Base-by-base conservation (phyloP, 768 basidiomycete genomes). In the Tylopilus balloui region DNA sequence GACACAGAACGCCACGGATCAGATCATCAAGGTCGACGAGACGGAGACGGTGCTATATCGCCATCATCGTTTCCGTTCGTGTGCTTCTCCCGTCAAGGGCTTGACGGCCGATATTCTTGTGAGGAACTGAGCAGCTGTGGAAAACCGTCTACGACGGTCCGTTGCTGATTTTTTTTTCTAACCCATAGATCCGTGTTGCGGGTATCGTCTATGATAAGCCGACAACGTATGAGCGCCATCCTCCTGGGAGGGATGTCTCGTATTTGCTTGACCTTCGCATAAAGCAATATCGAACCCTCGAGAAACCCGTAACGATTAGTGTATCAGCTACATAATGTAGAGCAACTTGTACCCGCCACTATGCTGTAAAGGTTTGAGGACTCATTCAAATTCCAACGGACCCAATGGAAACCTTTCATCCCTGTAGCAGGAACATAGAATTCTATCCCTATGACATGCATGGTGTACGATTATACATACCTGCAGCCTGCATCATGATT, bases 41-140 rank as follows among this genome's bases (percentile, higher is more conserved):
- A 65, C 83, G 9, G 75, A 72, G 28, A 70, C 75, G 31, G 72
- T 74, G 9, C 55, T 69, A 0, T 93, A 92, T 57, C 79, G 92
- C 15, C 84, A 90, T 80, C 89, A 94, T 61, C 83, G 92, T 8
- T 85, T 95, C 58, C 78, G 88, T 29, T 83, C 85, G 3, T 74
- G 74, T 0, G 84, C 84, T 1, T 91, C 90, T 15, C 83, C 91
- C 0, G 76, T 94, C 49, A 91, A 90, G 64, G 92, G 92, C 1
- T 66, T 94, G 3, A 93, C 91, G 1, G 75, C 88, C 2, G 86
- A 91, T 54, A 87, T 94, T 13, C 69, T 94, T 44, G 89, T 90
- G 54, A 51, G 84, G n/a, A 8, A n/a, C n/a, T 3, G 17, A 50
- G 6, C 15, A 0, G 20, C 40, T 10, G 17, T 15, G 28, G 21